Evolutionary conservation across 192 early-diverging fungal species (phyloP).

Genomic region (Mortierella alpina): DNA sequence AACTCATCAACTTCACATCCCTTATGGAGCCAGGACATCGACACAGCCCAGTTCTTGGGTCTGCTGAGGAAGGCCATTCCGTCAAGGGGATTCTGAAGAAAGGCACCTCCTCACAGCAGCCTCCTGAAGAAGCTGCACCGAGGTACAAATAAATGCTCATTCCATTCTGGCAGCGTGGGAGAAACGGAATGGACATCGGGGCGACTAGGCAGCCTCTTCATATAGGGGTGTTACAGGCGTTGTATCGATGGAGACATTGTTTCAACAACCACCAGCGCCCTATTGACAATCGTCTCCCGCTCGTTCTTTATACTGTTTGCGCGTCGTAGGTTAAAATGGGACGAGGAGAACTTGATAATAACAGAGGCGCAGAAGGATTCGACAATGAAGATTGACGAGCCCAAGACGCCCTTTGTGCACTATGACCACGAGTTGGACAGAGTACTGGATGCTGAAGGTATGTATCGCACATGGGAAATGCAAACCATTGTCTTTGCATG

Average conservation of each 20-base stretch:
- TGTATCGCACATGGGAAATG: background rate
- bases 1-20: background rate
- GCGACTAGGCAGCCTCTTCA: background rate
- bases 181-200: too few relatives aligned
- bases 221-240: background rate
- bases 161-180: background rate
- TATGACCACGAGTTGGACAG: slow-evolving; percentile 87
- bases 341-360: slow-evolving; percentile 91
- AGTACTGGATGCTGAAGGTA: slow-evolving; percentile 68
- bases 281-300: too few relatives aligned
- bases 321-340: slow-evolving; percentile 82
- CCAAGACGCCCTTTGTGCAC: slow-evolving; percentile 94
- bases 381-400: slow-evolving; percentile 98
- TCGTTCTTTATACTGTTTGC: background rate
- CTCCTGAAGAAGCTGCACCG: slow-evolving; percentile 19
- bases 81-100: slow-evolving; percentile 50
- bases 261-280: background rate
- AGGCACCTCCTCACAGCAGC: background rate
- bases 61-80: slow-evolving; percentile 5
- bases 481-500: background rate
- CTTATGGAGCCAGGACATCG: background rate
- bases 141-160: slow-evolving; percentile 6
- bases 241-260: background rate
- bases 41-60: slow-evolving; percentile 10
- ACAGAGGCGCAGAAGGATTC: slow-evolving; percentile 91